A percentile compares a stretch with the other conserved stretches of the same genome.
Evolutionary conservation across 306 rosid species (phyloP).

Genomic region (Sphenostylis stenocarpa): DNA sequence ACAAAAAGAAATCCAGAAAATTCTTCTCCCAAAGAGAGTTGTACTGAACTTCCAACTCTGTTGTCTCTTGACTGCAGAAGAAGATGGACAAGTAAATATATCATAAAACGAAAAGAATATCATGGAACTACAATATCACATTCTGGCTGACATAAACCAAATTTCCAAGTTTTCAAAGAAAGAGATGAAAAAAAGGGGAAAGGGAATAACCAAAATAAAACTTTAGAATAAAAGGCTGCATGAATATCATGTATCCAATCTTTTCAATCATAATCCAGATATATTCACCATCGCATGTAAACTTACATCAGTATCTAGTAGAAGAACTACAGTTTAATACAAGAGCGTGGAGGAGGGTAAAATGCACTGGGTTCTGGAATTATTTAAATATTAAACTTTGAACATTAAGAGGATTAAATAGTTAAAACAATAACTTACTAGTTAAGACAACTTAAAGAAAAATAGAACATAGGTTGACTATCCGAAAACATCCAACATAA

Average conservation of each 20-base stretch:
- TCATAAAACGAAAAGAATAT: constrained; percentile 13
- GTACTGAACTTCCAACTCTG: constrained; percentile 57
- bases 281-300: neutral
- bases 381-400: constrained; percentile 1
- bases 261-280: constrained; percentile 22
- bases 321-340: neutral
- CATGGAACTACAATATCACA: neutral
- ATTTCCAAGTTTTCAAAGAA: constrained; percentile 22
- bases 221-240: neutral
- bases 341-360: neutral
- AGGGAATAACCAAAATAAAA: neutral
- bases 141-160: constrained; percentile 15
- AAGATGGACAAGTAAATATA: constrained; percentile 39
- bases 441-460: neutral
- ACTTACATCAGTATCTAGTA: neutral
- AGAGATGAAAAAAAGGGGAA: neutral
- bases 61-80: constrained; percentile 66
- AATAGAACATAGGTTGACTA: neutral
- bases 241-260: constrained; percentile 18
- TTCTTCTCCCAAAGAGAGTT: constrained; percentile 72
- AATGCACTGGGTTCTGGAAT: neutral
- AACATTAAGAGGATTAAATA: neutral
- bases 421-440: neutral
- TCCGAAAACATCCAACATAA: neutral
- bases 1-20: constrained; percentile 81